These are phyloP conservation scores for Aschersonia sp. DNA, from an alignment of 2,329 filamentous ascomycete species.

Conservation along the genomic window DNA sequence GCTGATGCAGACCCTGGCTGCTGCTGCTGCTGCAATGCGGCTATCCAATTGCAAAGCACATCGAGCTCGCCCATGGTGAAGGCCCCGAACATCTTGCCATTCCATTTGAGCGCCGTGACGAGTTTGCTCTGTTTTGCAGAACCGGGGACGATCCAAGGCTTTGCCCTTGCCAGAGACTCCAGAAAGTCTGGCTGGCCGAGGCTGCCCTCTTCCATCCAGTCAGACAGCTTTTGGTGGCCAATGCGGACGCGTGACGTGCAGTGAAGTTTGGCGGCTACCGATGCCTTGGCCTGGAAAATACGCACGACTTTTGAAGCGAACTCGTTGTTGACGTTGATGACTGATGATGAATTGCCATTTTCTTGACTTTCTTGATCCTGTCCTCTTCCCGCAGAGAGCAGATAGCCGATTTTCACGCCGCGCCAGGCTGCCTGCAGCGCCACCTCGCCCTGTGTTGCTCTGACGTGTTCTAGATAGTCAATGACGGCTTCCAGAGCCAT, in stretches of 20 bases:
- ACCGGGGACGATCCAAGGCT: conserved; percentile 24
- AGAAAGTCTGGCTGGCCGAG: conserved; percentile 5
- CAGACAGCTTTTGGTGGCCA: conserved; percentile 1
- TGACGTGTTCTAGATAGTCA: conserved; percentile 21
- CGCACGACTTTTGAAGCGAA: background rate
- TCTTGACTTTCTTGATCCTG: conserved; percentile 1
- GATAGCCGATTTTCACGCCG: conserved; percentile 5
- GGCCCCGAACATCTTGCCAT: conserved; percentile 33
- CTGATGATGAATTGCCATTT: background rate
- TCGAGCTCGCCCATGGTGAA: conserved; percentile 26
- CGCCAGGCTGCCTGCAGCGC: conserved; percentile 4
- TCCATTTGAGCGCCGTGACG: conserved; percentile 26
- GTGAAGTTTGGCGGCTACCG: conserved; percentile 3
- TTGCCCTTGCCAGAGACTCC: conserved; percentile 1
- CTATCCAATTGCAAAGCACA: conserved; percentile 5
- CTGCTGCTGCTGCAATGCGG: background rate
- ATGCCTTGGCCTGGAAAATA: conserved; percentile 5
- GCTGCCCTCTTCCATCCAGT: conserved; percentile 1
- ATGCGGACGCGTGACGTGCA: conserved; percentile 3
- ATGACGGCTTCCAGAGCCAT: conserved; percentile 26
- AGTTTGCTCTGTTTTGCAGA: conserved; percentile 23
- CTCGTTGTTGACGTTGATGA: background rate
- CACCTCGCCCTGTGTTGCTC: conserved; percentile 3
- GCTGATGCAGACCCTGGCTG: background rate
- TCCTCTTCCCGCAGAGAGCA: conserved; percentile 1